Base-by-base conservation (phyloP, 495 filamentous ascomycete genomes). In the Neurospora sp. region DNA sequence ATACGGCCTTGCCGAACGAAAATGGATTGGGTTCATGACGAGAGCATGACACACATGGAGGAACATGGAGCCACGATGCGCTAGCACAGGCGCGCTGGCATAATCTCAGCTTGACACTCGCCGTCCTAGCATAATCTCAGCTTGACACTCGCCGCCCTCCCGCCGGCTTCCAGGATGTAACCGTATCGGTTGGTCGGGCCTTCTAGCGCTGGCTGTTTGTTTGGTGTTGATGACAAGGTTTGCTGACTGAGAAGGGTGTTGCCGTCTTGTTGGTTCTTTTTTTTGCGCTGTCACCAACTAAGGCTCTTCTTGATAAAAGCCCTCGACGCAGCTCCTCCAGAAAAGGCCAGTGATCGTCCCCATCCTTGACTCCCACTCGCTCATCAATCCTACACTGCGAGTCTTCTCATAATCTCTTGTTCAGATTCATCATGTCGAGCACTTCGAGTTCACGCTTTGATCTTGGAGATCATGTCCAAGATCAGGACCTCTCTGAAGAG, bases 401-500 rank as follows among this genome's bases (percentile, higher is more conserved):
- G 22, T 66, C 53, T 59, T 66, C 53, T 18, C 53, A 35, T 8
- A 31, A 66, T 7, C 53, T 66, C 53, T 66, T 66, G 14, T 59
- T 38, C 70, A 71, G 8, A 42, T 16, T 35, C 40, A 37, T 35
- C 22, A 48, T 71, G 31, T 48, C 42, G 20, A 71, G 70, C 70
- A 71, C 41, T 18, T 66, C 53, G 27, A 66, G 53, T 66, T 66
- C 53, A 8, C 53, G 53, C 27, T 9, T 66, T 35, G 53, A 66
- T 66, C 27, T 66, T 35, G 27, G 53, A 27, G 53, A 72, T 68
- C 70, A 39, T 39, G 37, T 68, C 70, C 70, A 37, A 68, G 70
- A 69, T 37, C 70, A 69, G 70, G 70, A 38, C 16, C 42, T 68
- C 70, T 37, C 71, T 8, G 71, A 74, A 11, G 74, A 53, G 11